phyloP scores from a whole-genome alignment of 1,284 basidiomycete species.

The Apiotrichum montevideense region DNA sequence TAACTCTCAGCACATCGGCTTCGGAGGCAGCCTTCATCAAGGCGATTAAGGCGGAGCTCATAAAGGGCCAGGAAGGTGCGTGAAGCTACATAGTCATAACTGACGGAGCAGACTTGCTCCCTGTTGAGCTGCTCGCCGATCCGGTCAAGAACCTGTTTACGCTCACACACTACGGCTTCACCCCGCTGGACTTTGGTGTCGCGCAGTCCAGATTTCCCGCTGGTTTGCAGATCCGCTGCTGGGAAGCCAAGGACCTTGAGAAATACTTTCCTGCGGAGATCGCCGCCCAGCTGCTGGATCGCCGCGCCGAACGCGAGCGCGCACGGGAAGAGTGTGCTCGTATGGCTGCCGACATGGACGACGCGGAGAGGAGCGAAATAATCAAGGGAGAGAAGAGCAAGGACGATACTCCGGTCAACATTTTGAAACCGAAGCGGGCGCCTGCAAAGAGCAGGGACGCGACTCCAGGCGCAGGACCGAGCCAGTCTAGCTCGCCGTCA shows the following conservation, averaged over 20 bases:
- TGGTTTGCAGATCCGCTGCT: conserved; percentile 33
- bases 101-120: conserved; percentile 16
- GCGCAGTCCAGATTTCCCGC: conserved; percentile 26
- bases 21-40: conserved; percentile 30
- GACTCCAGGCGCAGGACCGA: conserved; percentile 19
- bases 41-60: conserved; percentile 24
- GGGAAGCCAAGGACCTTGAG: conserved; percentile 34
- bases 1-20: conserved; percentile 18
- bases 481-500: conserved; percentile 23
- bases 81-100: neutral
- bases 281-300: conserved; percentile 11
- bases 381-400: conserved; percentile 21
- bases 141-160: conserved; percentile 32
- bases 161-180: conserved; percentile 32
- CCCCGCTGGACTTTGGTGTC: conserved; percentile 27
- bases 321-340: conserved; percentile 28
- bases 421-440: neutral
- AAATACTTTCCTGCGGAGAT: conserved; percentile 28
- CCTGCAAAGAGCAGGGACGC: neutral
- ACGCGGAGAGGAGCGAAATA: conserved; percentile 29
- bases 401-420: neutral
- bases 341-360: conserved; percentile 26
- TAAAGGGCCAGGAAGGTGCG: conserved; percentile 20
- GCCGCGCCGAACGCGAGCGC: conserved; percentile 20
- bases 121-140: conserved; percentile 18